Conservation (phyloP, 805 yeast species). For the Cyberlindnera mycetangii region DNA sequence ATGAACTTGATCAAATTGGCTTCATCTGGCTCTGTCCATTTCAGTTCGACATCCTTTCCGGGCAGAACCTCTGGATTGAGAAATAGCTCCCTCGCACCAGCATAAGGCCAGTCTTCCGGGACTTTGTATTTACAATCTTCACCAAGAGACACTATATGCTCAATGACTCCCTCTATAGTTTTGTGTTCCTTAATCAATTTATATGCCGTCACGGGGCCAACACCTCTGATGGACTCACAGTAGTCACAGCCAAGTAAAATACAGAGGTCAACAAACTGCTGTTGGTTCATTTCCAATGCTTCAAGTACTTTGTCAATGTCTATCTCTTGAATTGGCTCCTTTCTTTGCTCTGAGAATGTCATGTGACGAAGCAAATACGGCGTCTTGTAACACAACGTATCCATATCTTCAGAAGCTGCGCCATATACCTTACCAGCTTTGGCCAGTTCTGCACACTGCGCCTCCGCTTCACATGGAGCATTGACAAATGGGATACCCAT, state of each 20-base stretch:
- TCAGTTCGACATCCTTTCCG: slow-evolving; percentile 60
- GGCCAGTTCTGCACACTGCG: slow-evolving; percentile 95
- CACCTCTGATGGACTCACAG: slow-evolving; percentile 91
- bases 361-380: slow-evolving; percentile 81
- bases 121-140: slow-evolving; percentile 66
- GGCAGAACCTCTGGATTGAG: slow-evolving; percentile 74
- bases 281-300: slow-evolving; percentile 70
- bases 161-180: slow-evolving; percentile 74
- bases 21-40: slow-evolving; percentile 87
- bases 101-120: slow-evolving; percentile 94
- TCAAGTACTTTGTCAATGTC: slow-evolving; percentile 63
- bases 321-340: slow-evolving; percentile 87
- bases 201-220: slow-evolving; percentile 93
- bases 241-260: slow-evolving; percentile 95
- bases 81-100: slow-evolving; percentile 83
- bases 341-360: slow-evolving; percentile 91
- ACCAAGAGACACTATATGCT: slow-evolving; percentile 57
- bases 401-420: slow-evolving; percentile 99
- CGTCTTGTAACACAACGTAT: slow-evolving; percentile 88
- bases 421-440: slow-evolving; percentile 89
- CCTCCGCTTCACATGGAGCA: slow-evolving; percentile 99
- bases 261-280: slow-evolving; percentile 85
- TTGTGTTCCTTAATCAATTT: slow-evolving; percentile 86
- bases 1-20: slow-evolving; percentile 79
- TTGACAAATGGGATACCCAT: slow-evolving; percentile 96